Percentiles rank a stretch among this genome's conserved stretches.
Conservation (phyloP, 805 yeast species). For the Kuraishia molischiana region DNA sequence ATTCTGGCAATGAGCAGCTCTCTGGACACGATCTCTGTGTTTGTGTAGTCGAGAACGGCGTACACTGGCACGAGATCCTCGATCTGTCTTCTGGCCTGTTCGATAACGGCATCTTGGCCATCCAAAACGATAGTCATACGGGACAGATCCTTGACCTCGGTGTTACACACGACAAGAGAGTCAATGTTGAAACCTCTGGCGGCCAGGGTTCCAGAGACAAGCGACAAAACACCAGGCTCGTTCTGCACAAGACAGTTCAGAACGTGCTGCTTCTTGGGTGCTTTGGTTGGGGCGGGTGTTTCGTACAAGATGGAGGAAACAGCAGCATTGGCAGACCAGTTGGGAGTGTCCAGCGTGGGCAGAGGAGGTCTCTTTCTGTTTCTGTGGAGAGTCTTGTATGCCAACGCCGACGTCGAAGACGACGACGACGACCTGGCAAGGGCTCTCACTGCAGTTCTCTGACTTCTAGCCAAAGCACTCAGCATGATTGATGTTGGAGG, state of each 20-base stretch:
- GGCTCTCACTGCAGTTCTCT: not conserved
- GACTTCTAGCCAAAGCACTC: not conserved
- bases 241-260: slow-evolving; percentile 95
- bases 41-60: slow-evolving; percentile 91
- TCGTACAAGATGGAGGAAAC: slow-evolving; percentile 93
- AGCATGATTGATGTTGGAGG: not conserved
- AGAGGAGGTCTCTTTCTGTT: slow-evolving; percentile 81
- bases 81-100: slow-evolving; percentile 96
- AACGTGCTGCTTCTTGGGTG: slow-evolving; percentile 75
- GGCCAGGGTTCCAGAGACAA: slow-evolving; percentile 91
- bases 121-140: slow-evolving; percentile 93
- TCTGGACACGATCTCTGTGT: slow-evolving; percentile 82
- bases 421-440: slow-evolving; percentile 14
- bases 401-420: slow-evolving; percentile 86
- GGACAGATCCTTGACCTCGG: slow-evolving; percentile 90
- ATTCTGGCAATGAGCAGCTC: slow-evolving; percentile 89
- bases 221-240: slow-evolving; percentile 95
- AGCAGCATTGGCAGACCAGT: slow-evolving; percentile 94
- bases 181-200: slow-evolving; percentile 98
- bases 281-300: slow-evolving; percentile 57
- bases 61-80: slow-evolving; percentile 98
- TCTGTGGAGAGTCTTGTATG: slow-evolving; percentile 86
- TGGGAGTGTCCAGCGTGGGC: slow-evolving; percentile 89
- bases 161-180: slow-evolving; percentile 91
- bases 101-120: slow-evolving; percentile 94